Conservation (phyloP, 169 alveolate species). For the Ichthyophthirius multifiliis region DNA sequence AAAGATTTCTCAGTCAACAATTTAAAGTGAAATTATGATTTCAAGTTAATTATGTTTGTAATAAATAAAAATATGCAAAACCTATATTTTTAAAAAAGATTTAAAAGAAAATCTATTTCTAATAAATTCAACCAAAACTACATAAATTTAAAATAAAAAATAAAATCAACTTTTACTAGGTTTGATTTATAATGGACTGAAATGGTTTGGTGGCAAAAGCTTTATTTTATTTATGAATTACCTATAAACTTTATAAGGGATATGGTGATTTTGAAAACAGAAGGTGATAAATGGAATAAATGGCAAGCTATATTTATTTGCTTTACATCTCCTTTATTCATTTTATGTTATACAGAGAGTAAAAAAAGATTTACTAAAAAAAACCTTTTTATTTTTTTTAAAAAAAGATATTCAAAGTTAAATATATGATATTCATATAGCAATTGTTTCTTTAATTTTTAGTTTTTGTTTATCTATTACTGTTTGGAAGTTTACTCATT, state of each 20-base stretch:
- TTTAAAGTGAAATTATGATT: no score
- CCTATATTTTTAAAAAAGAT: background rate
- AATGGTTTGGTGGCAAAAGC: background rate
- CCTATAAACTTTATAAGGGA: slow-evolving; percentile 58
- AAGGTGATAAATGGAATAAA: slow-evolving; percentile 49
- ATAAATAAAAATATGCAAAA: no score
- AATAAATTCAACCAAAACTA: background rate
- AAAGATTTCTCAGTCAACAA: no score
- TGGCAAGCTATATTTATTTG: slow-evolving; percentile 7
- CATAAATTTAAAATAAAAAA: background rate
- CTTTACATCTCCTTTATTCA: background rate
- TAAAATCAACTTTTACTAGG: background rate
- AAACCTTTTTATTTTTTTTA: background rate
- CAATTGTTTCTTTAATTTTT: background rate
- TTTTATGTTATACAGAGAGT: background rate
- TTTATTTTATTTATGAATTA: slow-evolving; percentile 4
- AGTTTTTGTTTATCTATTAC: background rate
- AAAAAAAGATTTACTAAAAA: background rate
- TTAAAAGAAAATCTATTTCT: background rate
- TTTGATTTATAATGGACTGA: background rate
- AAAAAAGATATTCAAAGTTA: background rate
- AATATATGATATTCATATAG: background rate
- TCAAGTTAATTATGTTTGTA: no score
- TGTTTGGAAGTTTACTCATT: slow-evolving; percentile 8
- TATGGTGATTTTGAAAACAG: slow-evolving; percentile 51